Percentiles rank a stretch among this genome's conserved stretches.
Evolutionary conservation across 2,329 filamentous ascomycete species (phyloP).

Genomic region (Beauveria sp.): DNA sequence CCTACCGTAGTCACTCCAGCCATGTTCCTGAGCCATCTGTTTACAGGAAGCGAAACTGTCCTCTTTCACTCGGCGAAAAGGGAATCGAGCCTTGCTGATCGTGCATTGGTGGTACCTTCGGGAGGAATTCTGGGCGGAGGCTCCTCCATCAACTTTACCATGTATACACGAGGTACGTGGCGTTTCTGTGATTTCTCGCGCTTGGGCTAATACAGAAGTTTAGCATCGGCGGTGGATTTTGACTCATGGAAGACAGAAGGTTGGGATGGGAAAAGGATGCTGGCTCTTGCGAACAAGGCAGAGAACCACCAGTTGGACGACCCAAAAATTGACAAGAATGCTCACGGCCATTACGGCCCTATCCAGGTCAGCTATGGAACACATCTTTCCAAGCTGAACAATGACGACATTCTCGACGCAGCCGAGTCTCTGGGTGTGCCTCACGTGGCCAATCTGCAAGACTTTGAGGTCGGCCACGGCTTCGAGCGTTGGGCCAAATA

Average conservation of each 20-base stretch:
- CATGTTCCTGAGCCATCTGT: slow-evolving; percentile 16
- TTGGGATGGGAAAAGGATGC: slow-evolving; percentile 42
- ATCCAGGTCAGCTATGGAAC: slow-evolving; percentile 43
- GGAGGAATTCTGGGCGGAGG: slow-evolving; percentile 25
- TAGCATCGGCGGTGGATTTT: slow-evolving; percentile 27
- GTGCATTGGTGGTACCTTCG: slow-evolving; percentile 17
- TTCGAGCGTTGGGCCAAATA: slow-evolving; percentile 38
- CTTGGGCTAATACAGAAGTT: not conserved
- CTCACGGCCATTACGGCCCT: slow-evolving; percentile 42
- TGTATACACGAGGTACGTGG: slow-evolving; percentile 20
- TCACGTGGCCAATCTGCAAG: slow-evolving; percentile 41
- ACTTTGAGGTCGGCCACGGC: slow-evolving; percentile 28
- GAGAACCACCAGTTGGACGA: slow-evolving; percentile 42
- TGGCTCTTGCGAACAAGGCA: slow-evolving; percentile 42
- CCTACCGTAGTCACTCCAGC: slow-evolving; percentile 19
- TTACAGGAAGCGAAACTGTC: slow-evolving; percentile 15
- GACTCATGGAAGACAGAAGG: slow-evolving; percentile 45
- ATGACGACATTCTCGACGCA: slow-evolving; percentile 43
- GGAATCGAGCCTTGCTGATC: slow-evolving; percentile 17
- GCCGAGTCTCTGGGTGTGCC: slow-evolving; percentile 37
- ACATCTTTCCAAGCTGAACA: slow-evolving; percentile 28
- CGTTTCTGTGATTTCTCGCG: too few relatives aligned
- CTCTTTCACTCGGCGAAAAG: slow-evolving; percentile 20
- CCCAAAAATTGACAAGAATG: slow-evolving; percentile 17
- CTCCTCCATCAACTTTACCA: slow-evolving; percentile 27